A percentile compares a stretch with the other conserved stretches of the same genome.
These are phyloP conservation scores for Coccomyxa subellipsoidea DNA, from an alignment of 163 green algal species.

Conservation along the genomic window DNA sequence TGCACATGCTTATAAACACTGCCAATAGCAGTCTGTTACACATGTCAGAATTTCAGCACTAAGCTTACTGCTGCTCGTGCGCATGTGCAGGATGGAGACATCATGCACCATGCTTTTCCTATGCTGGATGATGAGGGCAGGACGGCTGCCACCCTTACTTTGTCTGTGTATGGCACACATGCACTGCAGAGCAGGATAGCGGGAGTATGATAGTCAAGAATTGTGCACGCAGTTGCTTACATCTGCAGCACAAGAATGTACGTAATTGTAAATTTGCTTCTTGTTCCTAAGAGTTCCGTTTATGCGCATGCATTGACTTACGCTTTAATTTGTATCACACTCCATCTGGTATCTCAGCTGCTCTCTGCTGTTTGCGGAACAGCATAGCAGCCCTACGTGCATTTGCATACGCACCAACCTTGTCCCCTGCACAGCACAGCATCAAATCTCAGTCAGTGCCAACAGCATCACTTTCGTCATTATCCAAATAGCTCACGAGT, in stretches of 20 bases:
- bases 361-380: conserved; percentile 21
- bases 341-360: background rate
- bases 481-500: too few relatives aligned
- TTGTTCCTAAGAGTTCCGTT: too few relatives aligned
- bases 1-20: too few relatives aligned
- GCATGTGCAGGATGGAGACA: background rate
- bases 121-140: background rate
- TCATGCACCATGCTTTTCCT: background rate
- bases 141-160: background rate
- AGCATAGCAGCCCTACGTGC: conserved; percentile 72
- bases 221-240: too few relatives aligned
- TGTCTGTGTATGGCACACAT: background rate
- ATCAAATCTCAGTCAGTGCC: background rate
- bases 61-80: too few relatives aligned
- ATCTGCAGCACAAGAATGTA: too few relatives aligned
- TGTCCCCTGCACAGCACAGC: conserved; percentile 31
- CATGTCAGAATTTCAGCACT: too few relatives aligned
- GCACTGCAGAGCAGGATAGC: background rate
- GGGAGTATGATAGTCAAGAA: background rate
- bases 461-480: too few relatives aligned
- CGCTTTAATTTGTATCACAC: too few relatives aligned
- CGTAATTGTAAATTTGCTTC: too few relatives aligned
- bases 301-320: too few relatives aligned
- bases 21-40: too few relatives aligned
- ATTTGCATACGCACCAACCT: conserved; percentile 69